Evolutionary conservation across 129 eudicot genomes (phyloP).

Genomic region (Apium graveolens): DNA sequence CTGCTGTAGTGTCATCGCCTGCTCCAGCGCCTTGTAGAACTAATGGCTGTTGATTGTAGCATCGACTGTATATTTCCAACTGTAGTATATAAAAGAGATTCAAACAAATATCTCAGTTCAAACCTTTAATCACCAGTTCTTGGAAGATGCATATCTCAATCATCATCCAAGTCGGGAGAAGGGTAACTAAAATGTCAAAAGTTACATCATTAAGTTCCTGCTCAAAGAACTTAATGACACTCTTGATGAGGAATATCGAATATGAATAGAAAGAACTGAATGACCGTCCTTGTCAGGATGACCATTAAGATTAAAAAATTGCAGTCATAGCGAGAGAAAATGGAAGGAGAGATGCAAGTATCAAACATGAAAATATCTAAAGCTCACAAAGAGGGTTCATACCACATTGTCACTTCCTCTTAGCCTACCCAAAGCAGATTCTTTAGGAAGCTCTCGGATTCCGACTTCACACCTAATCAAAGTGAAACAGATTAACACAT

Average conservation of each 20-base stretch:
- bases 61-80: slow-evolving; percentile 84
- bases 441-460: slow-evolving; percentile 65
- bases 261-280: neutral
- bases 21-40: slow-evolving; percentile 98
- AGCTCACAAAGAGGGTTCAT: slow-evolving; percentile 10
- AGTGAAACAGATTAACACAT: slow-evolving; percentile 4
- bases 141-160: neutral
- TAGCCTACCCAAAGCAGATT: slow-evolving; percentile 73
- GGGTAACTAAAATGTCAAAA: neutral
- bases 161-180: neutral
- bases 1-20: slow-evolving; percentile 91
- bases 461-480: slow-evolving; percentile 65
- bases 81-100: slow-evolving; percentile 23
- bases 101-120: neutral
- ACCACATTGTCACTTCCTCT: slow-evolving; percentile 98
- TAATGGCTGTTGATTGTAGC: slow-evolving; percentile 67
- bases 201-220: neutral
- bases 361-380: neutral
- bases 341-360: neutral
- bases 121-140: neutral
- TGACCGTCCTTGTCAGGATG: neutral
- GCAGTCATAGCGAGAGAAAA: neutral
- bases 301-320: neutral
- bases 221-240: neutral
- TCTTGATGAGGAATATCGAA: neutral